These are phyloP conservation scores for Lactarius hatsudake DNA, from an alignment of 768 basidiomycete species.

Conservation along the genomic window DNA sequence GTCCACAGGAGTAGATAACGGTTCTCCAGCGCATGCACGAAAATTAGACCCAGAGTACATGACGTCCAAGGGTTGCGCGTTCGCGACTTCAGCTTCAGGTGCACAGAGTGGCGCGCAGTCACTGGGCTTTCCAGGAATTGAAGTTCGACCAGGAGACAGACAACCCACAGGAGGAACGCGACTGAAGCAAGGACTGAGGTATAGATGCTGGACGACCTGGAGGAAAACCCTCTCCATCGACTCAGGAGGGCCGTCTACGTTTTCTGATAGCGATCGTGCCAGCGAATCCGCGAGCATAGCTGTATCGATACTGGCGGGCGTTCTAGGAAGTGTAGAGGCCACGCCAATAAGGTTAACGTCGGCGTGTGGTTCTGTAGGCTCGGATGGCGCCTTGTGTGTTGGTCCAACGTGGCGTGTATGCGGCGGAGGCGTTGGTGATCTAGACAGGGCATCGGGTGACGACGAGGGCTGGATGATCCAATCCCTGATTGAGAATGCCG, in stretches of 20 bases:
- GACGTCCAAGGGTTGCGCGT: not conserved
- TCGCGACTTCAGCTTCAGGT: not conserved
- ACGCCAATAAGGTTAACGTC: not conserved
- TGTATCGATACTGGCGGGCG: not conserved
- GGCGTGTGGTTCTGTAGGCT: not conserved
- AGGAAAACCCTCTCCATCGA: constrained; percentile 1
- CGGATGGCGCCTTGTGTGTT: not conserved
- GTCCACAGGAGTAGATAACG: not conserved
- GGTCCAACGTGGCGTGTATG: not conserved
- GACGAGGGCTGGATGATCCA: constrained; percentile 22
- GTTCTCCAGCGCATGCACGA: not conserved
- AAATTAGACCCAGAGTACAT: not conserved
- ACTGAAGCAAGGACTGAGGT: not conserved
- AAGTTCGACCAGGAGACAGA: constrained; percentile 14
- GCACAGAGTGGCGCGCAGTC: not conserved
- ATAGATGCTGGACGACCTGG: constrained; percentile 10
- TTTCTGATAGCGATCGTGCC: not conserved
- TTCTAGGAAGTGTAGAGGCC: not conserved
- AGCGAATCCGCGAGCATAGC: not conserved
- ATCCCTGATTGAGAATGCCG: constrained; percentile 21
- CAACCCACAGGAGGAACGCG: not conserved
- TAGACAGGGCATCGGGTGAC: constrained; percentile 8
- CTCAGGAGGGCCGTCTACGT: not conserved
- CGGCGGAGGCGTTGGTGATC: not conserved
- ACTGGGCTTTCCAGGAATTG: not conserved